Percentiles rank a stretch among this genome's conserved stretches.
These are phyloP conservation scores for Hericium coralloides DNA, from an alignment of 768 basidiomycete species.

Conservation along the genomic window DNA sequence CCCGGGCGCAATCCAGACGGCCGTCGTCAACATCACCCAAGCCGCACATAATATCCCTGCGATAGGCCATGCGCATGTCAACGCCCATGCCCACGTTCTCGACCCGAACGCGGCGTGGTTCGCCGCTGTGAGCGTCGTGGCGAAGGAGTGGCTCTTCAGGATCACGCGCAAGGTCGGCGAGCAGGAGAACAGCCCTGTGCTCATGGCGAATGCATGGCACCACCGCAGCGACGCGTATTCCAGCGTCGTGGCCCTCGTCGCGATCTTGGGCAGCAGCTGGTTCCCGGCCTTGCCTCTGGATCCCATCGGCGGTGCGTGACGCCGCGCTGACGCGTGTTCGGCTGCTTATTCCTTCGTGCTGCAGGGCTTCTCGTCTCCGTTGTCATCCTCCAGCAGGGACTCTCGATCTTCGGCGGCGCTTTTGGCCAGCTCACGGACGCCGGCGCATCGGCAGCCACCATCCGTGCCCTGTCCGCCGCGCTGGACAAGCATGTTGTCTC, in stretches of 20 bases:
- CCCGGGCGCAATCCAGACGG: slow-evolving; percentile 52
- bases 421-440: slow-evolving; percentile 81
- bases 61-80: slow-evolving; percentile 29
- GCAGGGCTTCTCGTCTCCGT: slow-evolving; percentile 81
- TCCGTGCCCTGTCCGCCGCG: slow-evolving; percentile 41
- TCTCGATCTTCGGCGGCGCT: slow-evolving; percentile 55
- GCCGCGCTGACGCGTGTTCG: not conserved
- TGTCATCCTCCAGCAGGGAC: slow-evolving; percentile 77
- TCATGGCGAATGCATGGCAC: slow-evolving; percentile 94
- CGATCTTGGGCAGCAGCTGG: slow-evolving; percentile 84
- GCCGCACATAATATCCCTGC: slow-evolving; percentile 47
- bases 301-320: slow-evolving; percentile 75
- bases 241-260: slow-evolving; percentile 82
- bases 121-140: slow-evolving; percentile 66
- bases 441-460: slow-evolving; percentile 53
- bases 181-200: slow-evolving; percentile 83
- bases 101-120: slow-evolving; percentile 98
- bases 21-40: slow-evolving; percentile 49
- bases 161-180: slow-evolving; percentile 85
- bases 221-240: slow-evolving; percentile 97
- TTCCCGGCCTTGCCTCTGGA: slow-evolving; percentile 86
- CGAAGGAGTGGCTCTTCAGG: slow-evolving; percentile 92
- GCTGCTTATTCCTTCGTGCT: not conserved
- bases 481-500: slow-evolving; percentile 21
- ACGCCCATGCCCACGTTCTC: slow-evolving; percentile 47